Evolutionary conservation across 1,284 basidiomycete species (phyloP).

Genomic region (Trichosporon sp.): DNA sequence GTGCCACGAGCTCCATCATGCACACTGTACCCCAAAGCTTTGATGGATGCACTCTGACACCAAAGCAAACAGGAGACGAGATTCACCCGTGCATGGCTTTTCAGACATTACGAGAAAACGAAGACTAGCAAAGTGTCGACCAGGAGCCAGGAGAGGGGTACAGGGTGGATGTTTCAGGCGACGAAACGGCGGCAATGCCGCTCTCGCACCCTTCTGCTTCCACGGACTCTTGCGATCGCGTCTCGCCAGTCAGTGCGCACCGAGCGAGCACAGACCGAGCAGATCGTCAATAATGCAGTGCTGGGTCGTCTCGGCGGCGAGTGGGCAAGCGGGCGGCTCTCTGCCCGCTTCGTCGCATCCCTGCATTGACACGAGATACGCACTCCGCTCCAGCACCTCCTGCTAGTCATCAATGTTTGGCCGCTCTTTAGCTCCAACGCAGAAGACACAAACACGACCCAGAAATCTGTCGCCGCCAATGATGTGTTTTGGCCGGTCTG

Average conservation of each 20-base stretch:
- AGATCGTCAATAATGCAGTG: neutral
- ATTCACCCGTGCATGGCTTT: neutral
- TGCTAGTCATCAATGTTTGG: neutral
- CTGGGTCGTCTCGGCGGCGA: neutral
- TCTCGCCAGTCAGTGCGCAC: too few relatives aligned
- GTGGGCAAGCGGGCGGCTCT: neutral
- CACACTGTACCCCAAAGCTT: neutral
- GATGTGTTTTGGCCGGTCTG: too few relatives aligned
- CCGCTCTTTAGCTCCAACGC: neutral
- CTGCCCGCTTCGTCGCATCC: neutral
- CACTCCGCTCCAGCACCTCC: neutral
- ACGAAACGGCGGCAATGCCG: neutral
- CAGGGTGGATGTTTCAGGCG: neutral
- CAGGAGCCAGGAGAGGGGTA: neutral
- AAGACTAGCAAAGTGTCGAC: too few relatives aligned
- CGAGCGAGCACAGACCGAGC: neutral
- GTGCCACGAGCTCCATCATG: neutral
- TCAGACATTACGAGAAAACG: neutral
- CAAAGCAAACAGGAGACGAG: too few relatives aligned
- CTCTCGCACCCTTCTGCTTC: neutral
- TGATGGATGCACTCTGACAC: neutral
- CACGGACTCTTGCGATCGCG: too few relatives aligned
- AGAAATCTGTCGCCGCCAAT: neutral
- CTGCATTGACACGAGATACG: neutral
- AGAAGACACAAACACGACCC: conserved; percentile 1